Evolutionary conservation across 345 rosid genomes (phyloP).

Genomic region (Limnanthes douglasii): DNA sequence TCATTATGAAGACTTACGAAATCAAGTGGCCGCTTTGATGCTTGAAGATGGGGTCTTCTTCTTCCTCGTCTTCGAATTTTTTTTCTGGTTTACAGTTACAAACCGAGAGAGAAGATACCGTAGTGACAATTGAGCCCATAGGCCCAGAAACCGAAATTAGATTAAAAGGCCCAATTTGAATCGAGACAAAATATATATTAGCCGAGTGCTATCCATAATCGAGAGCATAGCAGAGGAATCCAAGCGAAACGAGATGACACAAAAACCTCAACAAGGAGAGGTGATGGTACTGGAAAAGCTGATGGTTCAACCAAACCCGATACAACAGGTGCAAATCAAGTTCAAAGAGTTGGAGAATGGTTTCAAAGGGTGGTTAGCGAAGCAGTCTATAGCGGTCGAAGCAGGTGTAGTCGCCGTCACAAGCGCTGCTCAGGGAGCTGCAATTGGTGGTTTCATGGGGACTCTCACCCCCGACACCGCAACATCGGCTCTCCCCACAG

Average conservation of each 20-base stretch:
- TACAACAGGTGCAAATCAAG: constrained; percentile 35
- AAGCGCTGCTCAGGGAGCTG: constrained; percentile 63
- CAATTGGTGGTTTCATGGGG: constrained; percentile 75
- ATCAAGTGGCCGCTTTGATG: too few relatives aligned
- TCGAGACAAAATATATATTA: too few relatives aligned
- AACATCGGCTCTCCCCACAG: constrained; percentile 21
- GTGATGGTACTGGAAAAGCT: constrained; percentile 20
- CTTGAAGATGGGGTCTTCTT: too few relatives aligned
- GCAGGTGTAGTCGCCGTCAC: constrained; percentile 70
- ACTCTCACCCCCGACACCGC: constrained; percentile 45
- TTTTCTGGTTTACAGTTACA: too few relatives aligned
- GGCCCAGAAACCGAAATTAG: background rate
- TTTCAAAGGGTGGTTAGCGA: constrained; percentile 62
- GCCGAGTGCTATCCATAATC: too few relatives aligned
- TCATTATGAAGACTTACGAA: too few relatives aligned
- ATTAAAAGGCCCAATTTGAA: too few relatives aligned
- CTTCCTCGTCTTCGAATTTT: too few relatives aligned
- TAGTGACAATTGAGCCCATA: constrained; percentile 1
- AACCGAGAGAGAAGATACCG: too few relatives aligned
- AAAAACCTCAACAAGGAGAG: constrained; percentile 12
- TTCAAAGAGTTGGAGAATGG: constrained; percentile 48
- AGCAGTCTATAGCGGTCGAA: constrained; percentile 62
- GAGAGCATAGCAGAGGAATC: constrained; percentile 6
- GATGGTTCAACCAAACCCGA: constrained; percentile 34
- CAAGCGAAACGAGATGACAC: constrained; percentile 19